A percentile compares a stretch with the other conserved stretches of the same genome.
Evolutionary conservation across 768 basidiomycete species (phyloP).

Genomic region (Hydnomerulius pinastri): DNA sequence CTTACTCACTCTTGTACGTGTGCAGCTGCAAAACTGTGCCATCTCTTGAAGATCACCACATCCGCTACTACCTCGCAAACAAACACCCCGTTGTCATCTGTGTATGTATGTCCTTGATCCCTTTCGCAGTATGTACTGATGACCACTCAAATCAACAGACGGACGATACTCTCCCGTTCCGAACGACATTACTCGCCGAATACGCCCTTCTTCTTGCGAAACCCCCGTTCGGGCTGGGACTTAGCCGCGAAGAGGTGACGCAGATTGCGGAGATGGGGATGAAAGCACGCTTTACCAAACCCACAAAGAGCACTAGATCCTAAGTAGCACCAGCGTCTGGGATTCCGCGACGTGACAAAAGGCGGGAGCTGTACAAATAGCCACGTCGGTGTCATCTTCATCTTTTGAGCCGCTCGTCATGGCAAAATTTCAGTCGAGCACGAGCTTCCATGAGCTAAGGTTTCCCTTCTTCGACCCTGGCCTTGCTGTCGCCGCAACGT

Average conservation of each 20-base stretch:
- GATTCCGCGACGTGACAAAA: too few relatives aligned
- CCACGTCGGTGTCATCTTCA: too few relatives aligned
- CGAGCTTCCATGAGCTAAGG: too few relatives aligned
- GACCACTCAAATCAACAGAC: constrained; percentile 50
- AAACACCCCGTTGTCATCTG: constrained; percentile 77
- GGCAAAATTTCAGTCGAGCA: too few relatives aligned
- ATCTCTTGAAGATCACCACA: constrained; percentile 69
- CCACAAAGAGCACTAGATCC: too few relatives aligned
- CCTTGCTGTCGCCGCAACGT: too few relatives aligned
- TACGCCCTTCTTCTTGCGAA: constrained; percentile 78
- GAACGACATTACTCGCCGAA: constrained; percentile 71
- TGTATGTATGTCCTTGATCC: constrained; percentile 40
- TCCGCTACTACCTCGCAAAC: constrained; percentile 60
- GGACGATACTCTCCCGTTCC: constrained; percentile 80
- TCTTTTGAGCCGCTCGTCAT: too few relatives aligned
- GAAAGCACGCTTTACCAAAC: constrained; percentile 30
- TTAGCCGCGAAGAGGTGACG: constrained; percentile 57
- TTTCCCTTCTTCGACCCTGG: too few relatives aligned
- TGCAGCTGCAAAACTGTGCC: constrained; percentile 69
- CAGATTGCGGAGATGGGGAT: constrained; percentile 66
- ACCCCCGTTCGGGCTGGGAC: constrained; percentile 71
- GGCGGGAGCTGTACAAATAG: too few relatives aligned
- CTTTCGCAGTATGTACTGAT: not conserved
- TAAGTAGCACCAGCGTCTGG: too few relatives aligned
- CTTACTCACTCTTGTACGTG: not conserved